Evolutionary conservation across 768 basidiomycete species (phyloP), one percentile per base, ranked within the genome.

Genomic region (Grammothele lineata): DNA sequence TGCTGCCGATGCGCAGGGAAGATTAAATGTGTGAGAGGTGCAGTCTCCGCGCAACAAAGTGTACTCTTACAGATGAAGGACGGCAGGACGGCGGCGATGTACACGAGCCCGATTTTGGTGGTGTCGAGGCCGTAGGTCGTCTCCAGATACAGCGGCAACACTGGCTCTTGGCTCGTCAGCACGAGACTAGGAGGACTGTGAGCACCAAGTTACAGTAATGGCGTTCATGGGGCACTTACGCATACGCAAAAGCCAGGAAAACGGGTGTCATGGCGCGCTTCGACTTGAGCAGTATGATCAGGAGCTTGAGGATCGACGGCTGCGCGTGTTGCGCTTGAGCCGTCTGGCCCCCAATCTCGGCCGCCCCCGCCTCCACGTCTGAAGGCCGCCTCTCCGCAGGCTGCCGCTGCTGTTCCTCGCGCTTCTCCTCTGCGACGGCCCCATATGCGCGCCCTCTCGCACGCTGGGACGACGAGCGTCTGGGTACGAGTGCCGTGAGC

Each of bases 61-160:
- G 27, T 7, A 21, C 1, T 25, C 78, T 48, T 56, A 85, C 86
- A 85, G 45, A 87, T 65, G 15, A 88, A 58, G 0, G 80, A 77
- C 1, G 85, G 86, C 6, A 84, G 63, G 21, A 83, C 76, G 8
- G 75, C 73, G 7, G 79, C 84, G 47, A 88, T 66, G 59, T 81
- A 83, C 14, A 85, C 73, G n/a, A 87, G 55, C 7, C 87, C 87
- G 9, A 85, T 80, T 59, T 66, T 59, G 2, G 62, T 55, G 1
- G 66, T 59, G 47, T 61, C 45, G 27, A 70, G 57, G 6, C 57
- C 56, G 55, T 63, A 72, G 5, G 61, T 56, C 6, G 53, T 52
- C 40, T 68, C 62, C 17, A 70, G 45, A 42, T 68, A 59, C 18
- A 72, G 55, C 0, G 70, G 69, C 0, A 71, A 48, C 12, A 65